Conservation (phyloP, 306 rosid genomes). For the Spatholobus suberectus region DNA sequence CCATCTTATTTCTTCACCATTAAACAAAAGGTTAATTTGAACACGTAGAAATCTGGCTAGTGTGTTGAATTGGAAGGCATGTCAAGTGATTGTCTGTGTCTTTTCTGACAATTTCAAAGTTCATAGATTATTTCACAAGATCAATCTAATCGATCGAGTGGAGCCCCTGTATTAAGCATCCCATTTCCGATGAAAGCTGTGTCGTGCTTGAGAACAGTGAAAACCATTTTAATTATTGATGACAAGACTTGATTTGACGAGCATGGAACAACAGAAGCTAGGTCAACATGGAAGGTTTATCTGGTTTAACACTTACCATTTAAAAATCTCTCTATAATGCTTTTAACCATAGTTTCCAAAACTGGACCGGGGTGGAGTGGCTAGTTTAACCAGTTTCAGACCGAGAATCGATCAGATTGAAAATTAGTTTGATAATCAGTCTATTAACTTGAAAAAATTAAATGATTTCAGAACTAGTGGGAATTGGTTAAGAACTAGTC, state of each 20-base stretch:
- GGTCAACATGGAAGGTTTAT: background rate
- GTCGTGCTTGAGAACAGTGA: background rate
- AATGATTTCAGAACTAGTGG: too few species aligned
- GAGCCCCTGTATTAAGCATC: background rate
- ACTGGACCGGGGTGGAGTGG: too few species aligned
- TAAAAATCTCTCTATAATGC: background rate
- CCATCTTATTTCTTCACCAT: too few species aligned
- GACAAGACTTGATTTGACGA: background rate
- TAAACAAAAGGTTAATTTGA: too few species aligned
- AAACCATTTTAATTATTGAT: background rate
- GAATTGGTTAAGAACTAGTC: too few species aligned
- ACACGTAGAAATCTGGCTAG: background rate
- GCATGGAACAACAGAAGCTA: background rate
- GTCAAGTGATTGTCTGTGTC: slow-evolving; percentile 1
- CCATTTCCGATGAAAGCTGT: background rate
- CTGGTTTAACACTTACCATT: background rate
- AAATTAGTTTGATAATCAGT: too few species aligned
- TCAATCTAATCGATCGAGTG: background rate
- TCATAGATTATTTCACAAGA: background rate
- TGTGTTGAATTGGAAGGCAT: background rate
- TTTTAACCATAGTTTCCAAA: too few species aligned
- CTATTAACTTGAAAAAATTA: too few species aligned
- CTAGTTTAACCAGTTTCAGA: too few species aligned
- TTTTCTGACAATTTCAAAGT: background rate
- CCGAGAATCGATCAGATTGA: too few species aligned